Base-by-base conservation (phyloP, 257 asterid genomes). In the Echites panduratus region DNA sequence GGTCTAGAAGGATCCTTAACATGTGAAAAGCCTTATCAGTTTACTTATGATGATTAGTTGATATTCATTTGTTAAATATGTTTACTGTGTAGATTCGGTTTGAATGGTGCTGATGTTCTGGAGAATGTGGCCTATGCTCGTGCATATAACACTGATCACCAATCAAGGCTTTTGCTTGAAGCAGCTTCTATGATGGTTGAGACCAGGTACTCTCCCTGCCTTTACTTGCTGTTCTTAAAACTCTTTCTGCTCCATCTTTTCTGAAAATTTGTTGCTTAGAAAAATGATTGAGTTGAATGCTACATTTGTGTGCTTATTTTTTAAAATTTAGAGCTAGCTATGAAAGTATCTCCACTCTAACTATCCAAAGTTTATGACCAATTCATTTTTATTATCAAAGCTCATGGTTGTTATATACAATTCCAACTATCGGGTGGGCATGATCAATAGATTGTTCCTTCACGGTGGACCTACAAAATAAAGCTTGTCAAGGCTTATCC, bases 111-210 rank as follows among this genome's bases (percentile, higher is more conserved):
- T 73, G 97, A 91, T 79, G 97, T 94, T 71, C 83, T 94, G 89
- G 99, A 94, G 80, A 94, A 94, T 74, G 99, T 91, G 79, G 99
- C 98, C 63, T 93, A 93, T 82, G 98, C 98, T 62, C 88, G 98
- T 75, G 98, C 98, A 48, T 91, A 93, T 79, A 93, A 93, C 88
- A 93, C 98, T 7, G 98, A 93, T 72, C 98, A 93, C 76, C 98
- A 91, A 79, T 91, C 98, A 11, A 88, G 97, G 88, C 97, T 93
- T 79, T 79, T 93, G 75, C 94, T 93, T 50, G 97, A 93, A 85
- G 98, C 98, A 52, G 98, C 98, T 71, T 91, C 98, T 32, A 89
- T 93, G 98, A 93, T 93, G 98, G 93, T 91, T 63, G 98, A 93
- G 79, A 89, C 96, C 44, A 89, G 98, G 98, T 90, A 80, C 54